These are phyloP conservation scores for Buddleja alternifolia DNA, from an alignment of 257 asterid genomes.

Conservation along the genomic window DNA sequence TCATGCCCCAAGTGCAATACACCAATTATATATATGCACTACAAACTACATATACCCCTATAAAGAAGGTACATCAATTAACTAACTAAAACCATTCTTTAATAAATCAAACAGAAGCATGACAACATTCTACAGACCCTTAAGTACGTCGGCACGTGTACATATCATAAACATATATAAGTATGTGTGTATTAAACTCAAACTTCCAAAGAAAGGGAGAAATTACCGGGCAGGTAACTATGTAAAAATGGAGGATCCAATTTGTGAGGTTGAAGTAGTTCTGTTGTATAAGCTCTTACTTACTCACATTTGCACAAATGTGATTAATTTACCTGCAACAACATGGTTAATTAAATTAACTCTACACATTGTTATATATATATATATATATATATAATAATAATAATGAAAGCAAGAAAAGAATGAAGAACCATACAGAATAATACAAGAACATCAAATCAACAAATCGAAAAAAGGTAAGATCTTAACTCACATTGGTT, in stretches of 20 bases:
- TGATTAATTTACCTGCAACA: conserved; percentile 25
- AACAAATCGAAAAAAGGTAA: conserved; percentile 1
- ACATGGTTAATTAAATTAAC: not conserved
- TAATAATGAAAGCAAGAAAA: no score
- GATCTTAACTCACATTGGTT: conserved; percentile 35
- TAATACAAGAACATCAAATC: conserved; percentile 8
- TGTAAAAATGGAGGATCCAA: not conserved
- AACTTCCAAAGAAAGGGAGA: not conserved
- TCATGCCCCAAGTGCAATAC: not conserved
- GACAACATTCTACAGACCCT: not conserved
- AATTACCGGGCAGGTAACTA: conserved; percentile 3
- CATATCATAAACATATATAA: not conserved
- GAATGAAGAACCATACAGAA: conserved; percentile 23
- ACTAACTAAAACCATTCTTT: not conserved
- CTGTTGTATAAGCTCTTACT: conserved; percentile 6
- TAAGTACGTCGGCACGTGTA: not conserved
- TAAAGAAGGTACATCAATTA: not conserved
- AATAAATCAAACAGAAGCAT: not conserved
- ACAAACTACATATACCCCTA: not conserved
- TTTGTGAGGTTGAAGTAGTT: not conserved
- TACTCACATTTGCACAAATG: conserved; percentile 25
- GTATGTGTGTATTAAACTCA: not conserved
- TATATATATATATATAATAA: no score
- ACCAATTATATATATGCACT: not conserved
- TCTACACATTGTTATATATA: not conserved